Base-by-base conservation (phyloP, 2,329 filamentous ascomycete species). In the Claviceps sp. region DNA sequence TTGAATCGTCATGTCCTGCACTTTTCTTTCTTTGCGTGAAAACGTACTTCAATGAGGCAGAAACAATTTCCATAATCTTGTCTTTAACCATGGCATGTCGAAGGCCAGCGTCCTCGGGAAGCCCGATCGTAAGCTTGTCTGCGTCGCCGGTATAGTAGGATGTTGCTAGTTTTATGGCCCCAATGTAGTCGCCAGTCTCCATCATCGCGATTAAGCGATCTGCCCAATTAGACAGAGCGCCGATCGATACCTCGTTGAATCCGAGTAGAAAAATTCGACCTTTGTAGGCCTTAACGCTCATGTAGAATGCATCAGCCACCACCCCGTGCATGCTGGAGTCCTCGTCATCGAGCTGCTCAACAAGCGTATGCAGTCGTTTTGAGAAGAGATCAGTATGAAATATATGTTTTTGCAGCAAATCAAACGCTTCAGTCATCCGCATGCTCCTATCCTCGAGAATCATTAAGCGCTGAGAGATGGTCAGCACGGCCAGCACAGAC, bases 241-340 rank as follows among this genome's bases (percentile, higher is more conserved):
- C 93, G 47, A 97, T 87, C 0, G 89, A 88, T 42, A 96, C 74
- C 62, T 97, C 91, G 62, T 91, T 93, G 70, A 91, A 90, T n/a
- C 93, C 90, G 8, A 98, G 75, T 4, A 97, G 71, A 62, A 98
- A 98, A 38, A 96, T 74, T 34, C 91, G 81, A 5, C 93, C 90
- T 67, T 97, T 98, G 70, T 97, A 98, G 3, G 89, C 79, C 62
- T 87, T 89, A 68, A 97, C 91, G 67, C 91, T 96, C 89, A 97
- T 97, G 64, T 91, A 91, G 60, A 96, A 98, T 0, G 90, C 93
- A 72, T 98, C 93, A 7, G 91, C 91, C 47, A 97, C 88, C 8
- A 97, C 90, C 2, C 91, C 91, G 67, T 97, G 93, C 82, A 97
- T 86, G 0, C 89, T 87, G 0, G 80, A 75, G 60, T 96, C 89